Evolutionary conservation across 2,329 filamentous ascomycete genomes (phyloP).

Genomic region (Xylaria sp.): DNA sequence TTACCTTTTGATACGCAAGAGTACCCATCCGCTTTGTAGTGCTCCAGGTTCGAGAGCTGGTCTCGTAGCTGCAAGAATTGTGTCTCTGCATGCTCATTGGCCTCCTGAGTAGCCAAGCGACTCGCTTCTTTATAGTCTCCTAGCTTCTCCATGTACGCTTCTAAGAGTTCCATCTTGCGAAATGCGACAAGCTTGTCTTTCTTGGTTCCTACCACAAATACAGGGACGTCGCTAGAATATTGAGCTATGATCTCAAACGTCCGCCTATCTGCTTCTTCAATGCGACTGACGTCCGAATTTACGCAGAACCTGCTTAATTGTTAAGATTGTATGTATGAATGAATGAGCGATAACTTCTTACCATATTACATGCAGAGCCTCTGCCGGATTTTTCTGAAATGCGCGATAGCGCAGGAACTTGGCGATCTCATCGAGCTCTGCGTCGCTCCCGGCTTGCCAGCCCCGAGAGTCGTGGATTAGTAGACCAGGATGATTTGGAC

Average conservation of each 20-base stretch:
- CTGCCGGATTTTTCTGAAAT: constrained; percentile 34
- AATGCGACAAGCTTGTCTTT: constrained; percentile 26
- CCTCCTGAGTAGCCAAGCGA: constrained; percentile 23
- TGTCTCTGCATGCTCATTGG: constrained; percentile 24
- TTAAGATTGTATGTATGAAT: background rate
- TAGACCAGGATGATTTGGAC: constrained; percentile 25
- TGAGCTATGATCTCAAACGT: constrained; percentile 30
- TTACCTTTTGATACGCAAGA: constrained; percentile 31
- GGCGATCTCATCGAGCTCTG: constrained; percentile 30
- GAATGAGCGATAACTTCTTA: background rate
- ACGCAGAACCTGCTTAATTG: constrained; percentile 27
- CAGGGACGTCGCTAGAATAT: constrained; percentile 29
- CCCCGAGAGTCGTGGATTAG: constrained; percentile 32
- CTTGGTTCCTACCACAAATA: constrained; percentile 33
- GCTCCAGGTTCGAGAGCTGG: constrained; percentile 20
- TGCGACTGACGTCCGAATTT: constrained; percentile 32
- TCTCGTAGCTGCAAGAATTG: constrained; percentile 25
- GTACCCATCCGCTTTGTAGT: constrained; percentile 32
- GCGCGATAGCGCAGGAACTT: constrained; percentile 29
- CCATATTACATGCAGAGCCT: constrained; percentile 33
- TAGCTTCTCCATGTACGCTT: constrained; percentile 25
- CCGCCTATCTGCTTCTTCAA: constrained; percentile 33
- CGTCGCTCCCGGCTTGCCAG: constrained; percentile 32
- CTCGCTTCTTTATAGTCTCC: constrained; percentile 32
- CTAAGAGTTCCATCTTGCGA: constrained; percentile 31